phyloP scores from a whole-genome alignment of 371 early-diverging fungal species.

The Mortierella sp. region DNA sequence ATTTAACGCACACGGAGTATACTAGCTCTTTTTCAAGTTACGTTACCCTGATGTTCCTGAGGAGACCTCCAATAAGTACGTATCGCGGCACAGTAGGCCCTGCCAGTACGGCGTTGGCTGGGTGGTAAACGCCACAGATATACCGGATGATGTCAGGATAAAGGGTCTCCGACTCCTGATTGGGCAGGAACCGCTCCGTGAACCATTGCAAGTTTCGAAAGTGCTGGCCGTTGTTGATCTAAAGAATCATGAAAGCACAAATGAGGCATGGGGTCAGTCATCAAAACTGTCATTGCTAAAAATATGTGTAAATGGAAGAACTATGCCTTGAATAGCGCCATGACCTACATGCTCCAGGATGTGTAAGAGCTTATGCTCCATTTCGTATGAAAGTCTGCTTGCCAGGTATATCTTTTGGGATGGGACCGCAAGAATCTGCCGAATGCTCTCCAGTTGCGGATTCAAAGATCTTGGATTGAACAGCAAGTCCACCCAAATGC shows the following conservation, averaged over 20 bases:
- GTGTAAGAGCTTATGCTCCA: conserved; percentile 78
- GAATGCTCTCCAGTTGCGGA: conserved; percentile 67
- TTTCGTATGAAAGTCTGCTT: conserved; percentile 77
- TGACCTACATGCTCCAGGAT: conserved; percentile 75
- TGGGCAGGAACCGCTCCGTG: conserved; percentile 69
- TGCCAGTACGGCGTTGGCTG: conserved; percentile 80
- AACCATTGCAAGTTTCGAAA: conserved; percentile 79
- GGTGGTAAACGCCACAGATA: conserved; percentile 84
- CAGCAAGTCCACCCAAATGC: conserved; percentile 74
- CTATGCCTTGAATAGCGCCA: neutral
- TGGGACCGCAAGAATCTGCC: conserved; percentile 60
- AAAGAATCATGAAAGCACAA: conserved; percentile 10
- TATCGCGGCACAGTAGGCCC: conserved; percentile 85
- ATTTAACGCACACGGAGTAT: neutral
- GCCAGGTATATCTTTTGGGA: conserved; percentile 75
- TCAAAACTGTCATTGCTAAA: neutral
- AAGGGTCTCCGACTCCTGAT: conserved; percentile 74
- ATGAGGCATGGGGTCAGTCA: neutral
- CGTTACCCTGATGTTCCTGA: conserved; percentile 71
- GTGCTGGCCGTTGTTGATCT: conserved; percentile 66
- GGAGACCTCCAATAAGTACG: conserved; percentile 74
- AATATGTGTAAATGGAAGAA: neutral
- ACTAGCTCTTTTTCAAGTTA: neutral
- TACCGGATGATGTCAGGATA: conserved; percentile 82
- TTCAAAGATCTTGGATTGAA: conserved; percentile 69